These are phyloP conservation scores for Camelina laxa DNA, from an alignment of 345 rosid species.

Conservation along the genomic window DNA sequence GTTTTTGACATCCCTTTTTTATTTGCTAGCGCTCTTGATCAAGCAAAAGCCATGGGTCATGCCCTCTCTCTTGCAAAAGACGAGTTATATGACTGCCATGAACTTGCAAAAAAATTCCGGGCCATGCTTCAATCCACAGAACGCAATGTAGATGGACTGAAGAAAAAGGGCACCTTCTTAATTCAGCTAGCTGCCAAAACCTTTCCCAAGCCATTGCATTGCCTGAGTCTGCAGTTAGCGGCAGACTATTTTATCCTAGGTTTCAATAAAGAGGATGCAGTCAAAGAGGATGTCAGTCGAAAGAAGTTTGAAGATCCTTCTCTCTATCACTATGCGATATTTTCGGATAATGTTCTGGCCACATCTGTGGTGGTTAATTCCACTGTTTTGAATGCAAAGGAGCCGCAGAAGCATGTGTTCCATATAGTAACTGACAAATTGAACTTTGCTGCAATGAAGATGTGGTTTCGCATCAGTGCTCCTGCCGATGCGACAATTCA, in stretches of 20 bases:
- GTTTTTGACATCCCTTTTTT: constrained; percentile 14
- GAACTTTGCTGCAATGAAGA: constrained; percentile 75
- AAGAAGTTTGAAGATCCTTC: constrained; percentile 74
- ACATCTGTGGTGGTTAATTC: constrained; percentile 97
- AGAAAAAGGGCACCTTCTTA: constrained; percentile 86
- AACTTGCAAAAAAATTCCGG: constrained; percentile 74
- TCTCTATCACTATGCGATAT: constrained; percentile 91
- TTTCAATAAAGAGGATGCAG: constrained; percentile 47
- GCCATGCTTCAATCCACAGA: constrained; percentile 87
- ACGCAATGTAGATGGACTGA: constrained; percentile 60
- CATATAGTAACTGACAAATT: constrained; percentile 94
- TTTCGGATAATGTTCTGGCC: constrained; percentile 94
- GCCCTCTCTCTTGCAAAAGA: constrained; percentile 87
- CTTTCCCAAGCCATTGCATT: constrained; percentile 84
- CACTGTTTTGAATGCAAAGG: constrained; percentile 64
- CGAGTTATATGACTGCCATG: constrained; percentile 72
- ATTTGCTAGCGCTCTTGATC: constrained; percentile 75
- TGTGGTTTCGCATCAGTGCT: constrained; percentile 71
- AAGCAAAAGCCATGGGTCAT: constrained; percentile 88
- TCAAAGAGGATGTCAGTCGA: constrained; percentile 44
- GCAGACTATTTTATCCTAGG: constrained; percentile 72
- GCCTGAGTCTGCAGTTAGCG: constrained; percentile 86
- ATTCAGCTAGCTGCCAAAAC: constrained; percentile 98
- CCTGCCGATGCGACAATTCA: constrained; percentile 65
- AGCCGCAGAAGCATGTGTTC: constrained; percentile 88